These are phyloP conservation scores for Huntiella decipiens DNA, from an alignment of 2,329 filamentous ascomycete genomes.

Conservation along the genomic window DNA sequence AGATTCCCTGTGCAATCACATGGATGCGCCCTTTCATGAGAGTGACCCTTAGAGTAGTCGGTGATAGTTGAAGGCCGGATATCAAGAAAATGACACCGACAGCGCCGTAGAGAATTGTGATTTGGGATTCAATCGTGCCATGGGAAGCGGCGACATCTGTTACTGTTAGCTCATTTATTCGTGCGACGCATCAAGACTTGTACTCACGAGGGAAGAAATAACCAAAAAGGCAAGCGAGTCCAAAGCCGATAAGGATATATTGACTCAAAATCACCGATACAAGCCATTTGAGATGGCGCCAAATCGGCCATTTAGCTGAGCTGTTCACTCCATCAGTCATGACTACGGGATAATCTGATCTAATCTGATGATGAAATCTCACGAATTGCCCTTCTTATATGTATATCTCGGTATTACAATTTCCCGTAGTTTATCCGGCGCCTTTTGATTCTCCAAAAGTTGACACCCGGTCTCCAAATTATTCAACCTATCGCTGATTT, in stretches of 20 bases:
- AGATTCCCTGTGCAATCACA: slow-evolving; percentile 45
- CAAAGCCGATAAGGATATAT: slow-evolving; percentile 47
- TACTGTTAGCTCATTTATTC: slow-evolving; percentile 7
- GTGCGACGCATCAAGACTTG: neutral
- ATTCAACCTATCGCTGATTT: too few species aligned
- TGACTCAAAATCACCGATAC: slow-evolving; percentile 21
- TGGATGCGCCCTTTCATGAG: slow-evolving; percentile 50
- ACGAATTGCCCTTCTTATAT: too few species aligned
- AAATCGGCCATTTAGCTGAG: too few species aligned
- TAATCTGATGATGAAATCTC: too few species aligned
- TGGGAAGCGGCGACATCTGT: slow-evolving; percentile 29
- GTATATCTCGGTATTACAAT: too few species aligned
- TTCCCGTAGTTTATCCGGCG: too few species aligned
- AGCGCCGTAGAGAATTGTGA: slow-evolving; percentile 46
- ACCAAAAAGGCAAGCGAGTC: slow-evolving; percentile 28
- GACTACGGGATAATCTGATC: too few species aligned
- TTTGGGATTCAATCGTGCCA: slow-evolving; percentile 32
- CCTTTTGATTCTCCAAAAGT: too few species aligned
- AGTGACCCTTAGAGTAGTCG: slow-evolving; percentile 39
- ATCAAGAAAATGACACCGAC: slow-evolving; percentile 53
- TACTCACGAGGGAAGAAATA: slow-evolving; percentile 25
- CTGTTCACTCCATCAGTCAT: too few species aligned
- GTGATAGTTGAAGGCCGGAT: slow-evolving; percentile 49
- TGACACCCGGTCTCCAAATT: too few species aligned
- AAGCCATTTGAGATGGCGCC: too few species aligned